A percentile compares a stretch with the other conserved stretches of the same genome.
These are phyloP conservation scores for Penicillium argentinense DNA, from an alignment of 495 filamentous ascomycete species.

Conservation along the genomic window DNA sequence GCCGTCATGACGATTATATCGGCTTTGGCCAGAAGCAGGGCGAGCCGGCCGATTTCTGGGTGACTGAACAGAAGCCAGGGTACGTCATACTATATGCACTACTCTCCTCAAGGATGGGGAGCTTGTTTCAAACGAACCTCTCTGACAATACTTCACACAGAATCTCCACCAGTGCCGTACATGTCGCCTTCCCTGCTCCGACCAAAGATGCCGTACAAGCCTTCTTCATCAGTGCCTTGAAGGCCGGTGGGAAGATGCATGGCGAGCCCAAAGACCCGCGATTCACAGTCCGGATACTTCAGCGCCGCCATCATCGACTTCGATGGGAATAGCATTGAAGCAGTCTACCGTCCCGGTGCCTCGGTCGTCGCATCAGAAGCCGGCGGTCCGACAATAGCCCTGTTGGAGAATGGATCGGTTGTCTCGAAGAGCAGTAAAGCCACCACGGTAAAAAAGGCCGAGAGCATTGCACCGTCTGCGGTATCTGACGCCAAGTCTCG, in stretches of 20 bases:
- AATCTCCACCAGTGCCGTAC: constrained; percentile 49
- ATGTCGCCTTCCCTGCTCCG: constrained; percentile 59
- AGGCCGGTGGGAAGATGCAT: constrained; percentile 56
- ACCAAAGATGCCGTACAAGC: constrained; percentile 51
- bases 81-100: constrained; percentile 29
- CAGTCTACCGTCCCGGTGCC: constrained; percentile 48
- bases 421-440: constrained; percentile 38
- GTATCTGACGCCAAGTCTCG: constrained; percentile 32
- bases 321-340: constrained; percentile 61
- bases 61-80: constrained; percentile 56
- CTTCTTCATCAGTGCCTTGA: constrained; percentile 61
- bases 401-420: constrained; percentile 40
- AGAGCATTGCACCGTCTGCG: constrained; percentile 30
- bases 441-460: constrained; percentile 27
- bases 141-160: constrained; percentile 33
- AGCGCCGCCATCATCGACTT: constrained; percentile 62
- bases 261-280: constrained; percentile 54
- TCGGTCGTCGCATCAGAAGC: constrained; percentile 26
- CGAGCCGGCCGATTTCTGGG: constrained; percentile 57
- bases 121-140: not conserved
- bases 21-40: constrained; percentile 55
- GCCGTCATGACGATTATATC: constrained; percentile 50
- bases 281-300: constrained; percentile 53
- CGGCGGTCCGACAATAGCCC: constrained; percentile 31
- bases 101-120: not conserved